phyloP scores from a whole-genome alignment of 371 early-diverging fungal genomes.

The Capillidium heterosporum region DNA sequence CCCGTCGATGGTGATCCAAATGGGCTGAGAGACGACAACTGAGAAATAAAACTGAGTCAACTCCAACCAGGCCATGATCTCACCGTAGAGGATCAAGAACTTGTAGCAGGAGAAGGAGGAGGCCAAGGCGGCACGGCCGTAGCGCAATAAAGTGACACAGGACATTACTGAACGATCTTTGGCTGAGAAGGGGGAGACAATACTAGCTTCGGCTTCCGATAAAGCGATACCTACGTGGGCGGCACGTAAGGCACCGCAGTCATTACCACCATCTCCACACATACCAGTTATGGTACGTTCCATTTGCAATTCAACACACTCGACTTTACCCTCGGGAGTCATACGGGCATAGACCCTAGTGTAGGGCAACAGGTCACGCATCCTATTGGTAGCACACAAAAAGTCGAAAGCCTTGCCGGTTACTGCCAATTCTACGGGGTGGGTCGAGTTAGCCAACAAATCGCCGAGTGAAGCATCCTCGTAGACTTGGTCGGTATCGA shows the following conservation, averaged over 20 bases:
- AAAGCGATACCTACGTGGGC: slow-evolving; percentile 88
- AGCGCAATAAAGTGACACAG: slow-evolving; percentile 48
- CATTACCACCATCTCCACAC: slow-evolving; percentile 96
- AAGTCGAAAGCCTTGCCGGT: slow-evolving; percentile 49
- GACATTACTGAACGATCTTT: slow-evolving; percentile 36
- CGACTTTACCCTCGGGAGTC: slow-evolving; percentile 52
- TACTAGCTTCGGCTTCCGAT: slow-evolving; percentile 70
- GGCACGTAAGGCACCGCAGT: slow-evolving; percentile 80
- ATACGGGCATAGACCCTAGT: slow-evolving; percentile 60
- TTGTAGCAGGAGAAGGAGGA: slow-evolving; percentile 58
- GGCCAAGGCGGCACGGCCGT: slow-evolving; percentile 59
- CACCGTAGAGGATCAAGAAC: slow-evolving; percentile 54
- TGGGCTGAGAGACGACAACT: slow-evolving; percentile 26
- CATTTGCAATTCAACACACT: slow-evolving; percentile 58
- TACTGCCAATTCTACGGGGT: slow-evolving; percentile 38
- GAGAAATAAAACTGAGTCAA: slow-evolving; percentile 37
- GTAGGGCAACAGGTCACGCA: slow-evolving; percentile 27
- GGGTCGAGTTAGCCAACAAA: slow-evolving; percentile 6
- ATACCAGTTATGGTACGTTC: slow-evolving; percentile 54
- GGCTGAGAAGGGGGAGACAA: slow-evolving; percentile 72
- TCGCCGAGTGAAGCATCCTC: not conserved
- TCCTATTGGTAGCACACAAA: slow-evolving; percentile 19
- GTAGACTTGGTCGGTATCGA: slow-evolving; percentile 14
- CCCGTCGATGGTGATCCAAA: slow-evolving; percentile 57
- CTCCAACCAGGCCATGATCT: slow-evolving; percentile 49